Evolutionary conservation across 164 flowering plant species (phyloP).

Genomic region (Pachysandra terminalis): DNA sequence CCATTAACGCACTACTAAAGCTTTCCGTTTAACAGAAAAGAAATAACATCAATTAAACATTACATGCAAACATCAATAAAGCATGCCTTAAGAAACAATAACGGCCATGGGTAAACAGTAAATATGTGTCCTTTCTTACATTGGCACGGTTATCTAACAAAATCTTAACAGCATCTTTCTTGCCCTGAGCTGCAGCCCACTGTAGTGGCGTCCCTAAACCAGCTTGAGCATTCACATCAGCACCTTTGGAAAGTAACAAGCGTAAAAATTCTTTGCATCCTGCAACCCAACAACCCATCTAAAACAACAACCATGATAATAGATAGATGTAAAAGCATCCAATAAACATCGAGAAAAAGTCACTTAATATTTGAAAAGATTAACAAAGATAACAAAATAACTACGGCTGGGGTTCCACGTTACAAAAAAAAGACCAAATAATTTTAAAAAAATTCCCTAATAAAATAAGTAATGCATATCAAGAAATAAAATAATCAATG

Average conservation of each 20-base stretch:
- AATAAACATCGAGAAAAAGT: not conserved
- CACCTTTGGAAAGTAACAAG: slow-evolving; percentile 20
- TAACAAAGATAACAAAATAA: too few relatives aligned
- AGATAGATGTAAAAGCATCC: not conserved
- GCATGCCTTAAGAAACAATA: too few relatives aligned
- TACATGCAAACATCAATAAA: too few relatives aligned
- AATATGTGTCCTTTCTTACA: slow-evolving; percentile 12
- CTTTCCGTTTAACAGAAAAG: too few relatives aligned
- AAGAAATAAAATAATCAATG: not conserved
- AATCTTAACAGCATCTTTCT: slow-evolving; percentile 15
- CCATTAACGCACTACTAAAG: too few relatives aligned
- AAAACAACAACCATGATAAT: not conserved
- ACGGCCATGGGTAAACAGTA: too few relatives aligned
- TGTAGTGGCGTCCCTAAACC: slow-evolving; percentile 18
- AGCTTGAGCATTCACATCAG: slow-evolving; percentile 14
- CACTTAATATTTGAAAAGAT: not conserved
- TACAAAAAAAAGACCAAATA: too few relatives aligned
- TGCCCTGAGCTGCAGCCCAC: slow-evolving; percentile 10
- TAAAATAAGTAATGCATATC: too few relatives aligned
- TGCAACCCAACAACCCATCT: slow-evolving; percentile 2
- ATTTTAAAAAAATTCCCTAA: too few relatives aligned
- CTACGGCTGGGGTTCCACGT: too few relatives aligned
- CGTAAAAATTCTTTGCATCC: slow-evolving; percentile 9
- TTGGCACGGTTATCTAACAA: slow-evolving; percentile 17
- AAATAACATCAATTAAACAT: too few relatives aligned